Base-by-base conservation (phyloP, 2,329 filamentous ascomycete genomes). In the Blastomyces silverae region DNA sequence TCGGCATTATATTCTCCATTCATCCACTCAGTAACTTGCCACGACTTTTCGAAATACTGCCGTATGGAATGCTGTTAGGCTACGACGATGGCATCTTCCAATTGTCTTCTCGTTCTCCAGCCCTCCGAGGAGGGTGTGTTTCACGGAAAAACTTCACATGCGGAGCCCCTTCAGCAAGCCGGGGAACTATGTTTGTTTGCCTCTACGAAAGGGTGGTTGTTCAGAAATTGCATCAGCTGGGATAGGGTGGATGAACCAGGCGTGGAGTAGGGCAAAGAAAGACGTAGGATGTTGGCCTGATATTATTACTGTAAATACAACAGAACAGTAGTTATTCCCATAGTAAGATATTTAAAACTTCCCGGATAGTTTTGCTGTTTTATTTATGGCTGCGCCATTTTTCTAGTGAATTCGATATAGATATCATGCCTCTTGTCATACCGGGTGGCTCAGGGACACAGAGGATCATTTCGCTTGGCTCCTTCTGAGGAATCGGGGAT, bases 141-240 rank as follows among this genome's bases (percentile, higher is more conserved):
- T 22, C 53, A 56, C 28, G n/a, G 39, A 55, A 20, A 34, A 31
- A 11, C 5, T 28, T 34, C 28, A 20, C n/a, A 58, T 39, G n/a
- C 11, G n/a, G 56, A 20, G 34, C 13, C 17, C n/a, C 7, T 37
- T 42, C 13, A 22, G 20, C 11, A 15, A 42, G 37, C 10, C 4
- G 2, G 10, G 34, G 15, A 42, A 20, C 11, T 4, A 37, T 57
- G 34, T 15, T 39, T 57, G 28, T 57, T 57, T 57, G 31, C 31
- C 10, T 57, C 31, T 28, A 55, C 6, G 6, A 28, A n/a, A 22
- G 20, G 53, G 34, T 37, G 31, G 28, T n/a, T 37, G 53, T 56
- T 56, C 15, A 56, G 37, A 39, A 56, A 20, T n/a, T 56, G 28
- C 31, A n/a, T 37, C 53, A 37, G 53, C 28, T 56, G 53, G n/a